These are phyloP conservation scores for Abelmoschus esculentus DNA, from an alignment of 345 rosid species.

Conservation along the genomic window DNA sequence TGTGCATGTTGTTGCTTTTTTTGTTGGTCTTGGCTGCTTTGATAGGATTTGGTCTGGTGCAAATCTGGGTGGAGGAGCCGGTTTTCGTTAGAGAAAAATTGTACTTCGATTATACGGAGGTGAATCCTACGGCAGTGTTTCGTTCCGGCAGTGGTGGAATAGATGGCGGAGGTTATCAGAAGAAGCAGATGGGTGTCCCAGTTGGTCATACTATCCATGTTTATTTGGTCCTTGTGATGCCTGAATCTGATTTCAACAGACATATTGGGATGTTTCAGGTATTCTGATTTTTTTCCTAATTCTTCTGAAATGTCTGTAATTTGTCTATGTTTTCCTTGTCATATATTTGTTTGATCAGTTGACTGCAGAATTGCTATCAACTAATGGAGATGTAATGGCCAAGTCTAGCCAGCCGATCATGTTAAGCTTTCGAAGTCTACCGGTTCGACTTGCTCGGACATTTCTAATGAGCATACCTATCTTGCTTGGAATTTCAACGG, in stretches of 20 bases:
- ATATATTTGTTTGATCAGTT: slow-evolving; percentile 29
- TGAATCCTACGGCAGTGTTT: slow-evolving; percentile 50
- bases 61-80: slow-evolving; percentile 58
- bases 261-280: slow-evolving; percentile 73
- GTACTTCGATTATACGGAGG: slow-evolving; percentile 59
- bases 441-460: slow-evolving; percentile 45
- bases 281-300: background rate
- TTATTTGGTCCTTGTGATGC: slow-evolving; percentile 53
- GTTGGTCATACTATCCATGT: slow-evolving; percentile 52
- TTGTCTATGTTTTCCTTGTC: background rate
- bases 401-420: slow-evolving; percentile 72
- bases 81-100: slow-evolving; percentile 43
- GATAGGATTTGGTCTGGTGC: slow-evolving; percentile 52
- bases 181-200: slow-evolving; percentile 33
- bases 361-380: slow-evolving; percentile 52
- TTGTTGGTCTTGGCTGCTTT: slow-evolving; percentile 38
- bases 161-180: slow-evolving; percentile 13
- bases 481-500: slow-evolving; percentile 48
- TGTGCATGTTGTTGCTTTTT: slow-evolving; percentile 34
- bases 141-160: slow-evolving; percentile 12
- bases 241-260: slow-evolving; percentile 68
- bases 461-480: slow-evolving; percentile 53
- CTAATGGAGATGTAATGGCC: slow-evolving; percentile 35
- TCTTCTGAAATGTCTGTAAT: background rate
- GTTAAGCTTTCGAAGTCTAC: slow-evolving; percentile 58